These are phyloP conservation scores for Exophiala bonariae DNA, from an alignment of 2,329 filamentous ascomycete genomes.

Conservation along the genomic window DNA sequence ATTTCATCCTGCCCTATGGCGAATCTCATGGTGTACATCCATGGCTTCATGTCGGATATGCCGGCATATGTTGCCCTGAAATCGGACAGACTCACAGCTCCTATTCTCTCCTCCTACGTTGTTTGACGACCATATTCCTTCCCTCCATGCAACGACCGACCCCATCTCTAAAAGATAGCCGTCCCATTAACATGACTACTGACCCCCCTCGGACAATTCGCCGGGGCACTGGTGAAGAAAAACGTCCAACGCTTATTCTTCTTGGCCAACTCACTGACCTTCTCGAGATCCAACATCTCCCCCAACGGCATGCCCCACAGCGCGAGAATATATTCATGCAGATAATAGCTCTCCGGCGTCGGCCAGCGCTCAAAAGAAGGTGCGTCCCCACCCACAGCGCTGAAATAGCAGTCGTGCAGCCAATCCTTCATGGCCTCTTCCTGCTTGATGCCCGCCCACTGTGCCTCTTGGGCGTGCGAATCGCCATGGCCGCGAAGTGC, in stretches of 20 bases:
- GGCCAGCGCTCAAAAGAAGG: conserved; percentile 66
- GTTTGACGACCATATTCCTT: too few species aligned
- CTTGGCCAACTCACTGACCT: conserved; percentile 36
- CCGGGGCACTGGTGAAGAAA: conserved; percentile 44
- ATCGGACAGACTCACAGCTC: too few species aligned
- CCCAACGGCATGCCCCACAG: conserved; percentile 47
- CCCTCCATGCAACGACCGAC: too few species aligned
- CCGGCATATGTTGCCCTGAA: too few species aligned
- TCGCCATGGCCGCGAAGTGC: conserved; percentile 31
- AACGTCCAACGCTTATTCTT: conserved; percentile 40
- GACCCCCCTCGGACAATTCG: conserved; percentile 43
- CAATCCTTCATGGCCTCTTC: conserved; percentile 61
- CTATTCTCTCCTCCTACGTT: too few species aligned
- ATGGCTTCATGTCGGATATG: too few species aligned
- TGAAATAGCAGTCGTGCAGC: conserved; percentile 69
- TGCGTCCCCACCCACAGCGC: conserved; percentile 64
- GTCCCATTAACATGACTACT: conserved; percentile 45
- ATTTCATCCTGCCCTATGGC: too few species aligned
- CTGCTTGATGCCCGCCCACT: conserved; percentile 54
- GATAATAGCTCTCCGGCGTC: conserved; percentile 37
- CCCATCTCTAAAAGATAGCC: conserved; percentile 42
- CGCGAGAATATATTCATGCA: conserved; percentile 44
- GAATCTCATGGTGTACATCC: too few species aligned
- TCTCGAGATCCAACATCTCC: conserved; percentile 48
- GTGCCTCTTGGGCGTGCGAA: conserved; percentile 35